These are phyloP conservation scores for Conringia planisiliqua DNA, from an alignment of 345 rosid genomes.

Conservation along the genomic window DNA sequence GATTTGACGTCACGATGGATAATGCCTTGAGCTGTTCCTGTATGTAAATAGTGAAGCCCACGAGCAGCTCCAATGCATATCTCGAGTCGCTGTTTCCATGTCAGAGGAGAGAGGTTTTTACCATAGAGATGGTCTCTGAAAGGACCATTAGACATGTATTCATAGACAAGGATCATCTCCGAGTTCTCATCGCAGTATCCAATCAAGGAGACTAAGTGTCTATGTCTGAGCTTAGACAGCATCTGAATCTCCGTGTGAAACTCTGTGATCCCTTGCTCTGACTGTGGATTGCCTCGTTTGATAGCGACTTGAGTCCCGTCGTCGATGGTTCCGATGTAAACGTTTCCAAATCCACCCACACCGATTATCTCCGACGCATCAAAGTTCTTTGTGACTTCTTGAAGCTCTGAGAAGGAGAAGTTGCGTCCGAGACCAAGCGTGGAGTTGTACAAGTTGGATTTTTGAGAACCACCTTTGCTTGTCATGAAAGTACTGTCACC, in stretches of 20 bases:
- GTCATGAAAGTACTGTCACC: slow-evolving; percentile 56
- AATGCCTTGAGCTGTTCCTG: slow-evolving; percentile 83
- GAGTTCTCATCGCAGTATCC: slow-evolving; percentile 72
- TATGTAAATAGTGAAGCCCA: slow-evolving; percentile 74
- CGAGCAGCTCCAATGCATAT: slow-evolving; percentile 73
- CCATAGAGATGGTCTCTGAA: slow-evolving; percentile 74
- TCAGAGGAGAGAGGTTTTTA: slow-evolving; percentile 40
- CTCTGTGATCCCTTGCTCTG: slow-evolving; percentile 81
- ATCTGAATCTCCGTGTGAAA: slow-evolving; percentile 80
- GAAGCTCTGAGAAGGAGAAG: slow-evolving; percentile 62
- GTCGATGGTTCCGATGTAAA: slow-evolving; percentile 56
- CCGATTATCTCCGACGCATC: slow-evolving; percentile 58
- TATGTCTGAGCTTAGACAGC: slow-evolving; percentile 76
- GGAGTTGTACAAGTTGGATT: slow-evolving; percentile 40
- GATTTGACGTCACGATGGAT: slow-evolving; percentile 80
- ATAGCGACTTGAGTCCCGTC: slow-evolving; percentile 71
- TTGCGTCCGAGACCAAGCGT: slow-evolving; percentile 60
- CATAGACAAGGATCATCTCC: slow-evolving; percentile 80
- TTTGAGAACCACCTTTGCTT: slow-evolving; percentile 53
- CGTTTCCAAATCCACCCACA: slow-evolving; percentile 79
- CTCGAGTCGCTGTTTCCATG: slow-evolving; percentile 77
- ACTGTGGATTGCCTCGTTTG: slow-evolving; percentile 77
- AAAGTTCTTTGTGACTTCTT: slow-evolving; percentile 67
- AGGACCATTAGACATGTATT: slow-evolving; percentile 78
- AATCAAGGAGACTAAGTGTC: slow-evolving; percentile 76